Base-by-base conservation (phyloP, 2,329 filamentous ascomycete species). In the Fusarium goolgardi region DNA sequence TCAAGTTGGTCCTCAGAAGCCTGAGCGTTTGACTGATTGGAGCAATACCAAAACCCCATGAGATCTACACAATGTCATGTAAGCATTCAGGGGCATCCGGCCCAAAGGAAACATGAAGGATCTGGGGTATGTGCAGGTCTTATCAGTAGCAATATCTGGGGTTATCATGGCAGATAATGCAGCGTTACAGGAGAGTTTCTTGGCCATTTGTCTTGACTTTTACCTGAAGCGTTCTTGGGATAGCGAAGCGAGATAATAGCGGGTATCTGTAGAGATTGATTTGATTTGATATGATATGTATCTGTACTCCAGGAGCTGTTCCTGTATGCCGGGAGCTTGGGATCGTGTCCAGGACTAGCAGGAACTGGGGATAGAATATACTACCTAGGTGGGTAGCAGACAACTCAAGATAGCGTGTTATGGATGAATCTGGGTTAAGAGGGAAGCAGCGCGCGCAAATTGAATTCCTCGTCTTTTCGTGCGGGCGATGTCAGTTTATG, bases 181-280 rank as follows among this genome's bases (percentile, higher is more conserved):
- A 44, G 15, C 50, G 41, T 45, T 35, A 37, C n/a, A 41, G 51
- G 29, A 47, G 25, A 23, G 12, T 29, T 29, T 56, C 55, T 54
- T 39, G 32, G 55, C 47, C 25, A 65, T 71, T 65, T 71, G 68
- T 71, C 68, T 61, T 71, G 43, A 34, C 40, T 51, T 65, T 71
- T 70, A 71, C 69, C 54, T 55, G 51, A 64, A 39, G 23, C 13
- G 10, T 44, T 63, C 57, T 56, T 47, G 44, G 41, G 20, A 20
- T 31, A 54, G 44, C 47, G 39, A 50, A 49, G 39, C 46, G 27
- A 40, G 32, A 65, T 51, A 49, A 23, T 16, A 29, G 34, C 41
- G 41, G 25, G 29, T 31, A 41, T 20, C 35, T 7, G 21, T 21
- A 34, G 40, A 41, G 35, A 20, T 40, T 51, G 39, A 23, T 23